Base-by-base conservation (phyloP, 495 filamentous ascomycete species). In the Trichoderma reesei region DNA sequence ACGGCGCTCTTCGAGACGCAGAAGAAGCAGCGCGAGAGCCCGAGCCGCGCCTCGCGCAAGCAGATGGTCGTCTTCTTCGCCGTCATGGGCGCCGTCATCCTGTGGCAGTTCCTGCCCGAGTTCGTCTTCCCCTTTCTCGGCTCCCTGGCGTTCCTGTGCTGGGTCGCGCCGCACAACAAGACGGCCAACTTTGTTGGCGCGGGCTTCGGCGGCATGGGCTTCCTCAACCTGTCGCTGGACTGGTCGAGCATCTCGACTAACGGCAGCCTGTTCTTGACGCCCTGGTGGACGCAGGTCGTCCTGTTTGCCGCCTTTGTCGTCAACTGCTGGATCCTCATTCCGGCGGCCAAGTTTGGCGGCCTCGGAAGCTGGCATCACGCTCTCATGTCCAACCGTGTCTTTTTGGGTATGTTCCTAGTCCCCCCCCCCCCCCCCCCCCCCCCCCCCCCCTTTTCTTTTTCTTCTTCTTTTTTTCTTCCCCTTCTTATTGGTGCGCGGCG, bases 61-160 rank as follows among this genome's bases (percentile, higher is more conserved):
- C 82, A 85, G 66, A 82, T 81, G 71, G 75, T 76, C 59, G 73
- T 83, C 0, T 85, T 85, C 71, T 84, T 82, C 68, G 70, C 76
- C 36, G 73, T 76, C 2, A 71, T 85, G 11, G 56, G 78, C 1
- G 82, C 75, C 10, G 75, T 82, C 68, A 81, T 78, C 0, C 64
- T 83, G 1, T 85, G 83, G 83, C 81, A 85, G 62, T 85, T 85
- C 64, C 71, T 85, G 2, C 83, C 82, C 3, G 82, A 85, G 65
- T 84, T 79, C 56, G 76, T 79, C 14, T 85, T 85, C 65, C 82
- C 81, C 0, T 79, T 84, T 64, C 69, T 80, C 13, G 79, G 76
- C n/a, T 85, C 83, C 0, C 72, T 85, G 11, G 80, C 83, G 3
- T 84, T 84, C 61, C 74, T 85, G n/a, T 85, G 83, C 72, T 84